These are phyloP conservation scores for Eucalyptus pauciflora DNA, from an alignment of 345 rosid genomes.

Conservation along the genomic window DNA sequence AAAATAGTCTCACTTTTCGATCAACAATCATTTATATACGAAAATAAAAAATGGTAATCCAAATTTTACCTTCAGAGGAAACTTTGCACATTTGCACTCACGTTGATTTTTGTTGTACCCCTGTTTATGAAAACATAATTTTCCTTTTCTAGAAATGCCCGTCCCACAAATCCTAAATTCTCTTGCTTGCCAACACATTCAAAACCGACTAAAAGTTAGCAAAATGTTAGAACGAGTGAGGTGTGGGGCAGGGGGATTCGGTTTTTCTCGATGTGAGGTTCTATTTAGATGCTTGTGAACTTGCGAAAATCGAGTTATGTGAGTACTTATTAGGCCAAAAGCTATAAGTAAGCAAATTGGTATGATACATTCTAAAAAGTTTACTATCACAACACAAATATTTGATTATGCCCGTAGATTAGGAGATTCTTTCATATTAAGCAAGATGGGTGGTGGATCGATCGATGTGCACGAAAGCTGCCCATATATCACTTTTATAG, in stretches of 20 bases:
- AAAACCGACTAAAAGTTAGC: too few species aligned
- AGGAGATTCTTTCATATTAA: not conserved
- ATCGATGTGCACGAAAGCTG: not conserved
- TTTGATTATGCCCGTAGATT: not conserved
- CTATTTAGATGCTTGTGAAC: not conserved
- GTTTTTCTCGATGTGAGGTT: not conserved
- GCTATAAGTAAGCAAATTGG: not conserved
- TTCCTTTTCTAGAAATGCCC: not conserved
- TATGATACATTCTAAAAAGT: not conserved
- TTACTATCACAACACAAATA: not conserved
- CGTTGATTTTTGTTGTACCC: not conserved
- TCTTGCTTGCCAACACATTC: not conserved
- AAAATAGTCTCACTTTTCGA: not conserved
- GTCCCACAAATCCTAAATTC: rapidly evolving
- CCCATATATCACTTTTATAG: not conserved
- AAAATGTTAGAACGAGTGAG: not conserved
- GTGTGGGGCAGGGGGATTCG: not conserved
- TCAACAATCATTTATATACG: not conserved
- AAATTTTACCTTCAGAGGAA: rapidly evolving
- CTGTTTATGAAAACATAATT: not conserved
- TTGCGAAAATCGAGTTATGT: not conserved
- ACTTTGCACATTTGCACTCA: not conserved
- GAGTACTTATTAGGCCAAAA: not conserved
- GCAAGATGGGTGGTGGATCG: not conserved
- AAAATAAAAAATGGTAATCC: rapidly evolving